Evolutionary conservation across 1,284 basidiomycete species (phyloP), one percentile per base, ranked within the genome.

Genomic region (Neolentinus lepideus): DNA sequence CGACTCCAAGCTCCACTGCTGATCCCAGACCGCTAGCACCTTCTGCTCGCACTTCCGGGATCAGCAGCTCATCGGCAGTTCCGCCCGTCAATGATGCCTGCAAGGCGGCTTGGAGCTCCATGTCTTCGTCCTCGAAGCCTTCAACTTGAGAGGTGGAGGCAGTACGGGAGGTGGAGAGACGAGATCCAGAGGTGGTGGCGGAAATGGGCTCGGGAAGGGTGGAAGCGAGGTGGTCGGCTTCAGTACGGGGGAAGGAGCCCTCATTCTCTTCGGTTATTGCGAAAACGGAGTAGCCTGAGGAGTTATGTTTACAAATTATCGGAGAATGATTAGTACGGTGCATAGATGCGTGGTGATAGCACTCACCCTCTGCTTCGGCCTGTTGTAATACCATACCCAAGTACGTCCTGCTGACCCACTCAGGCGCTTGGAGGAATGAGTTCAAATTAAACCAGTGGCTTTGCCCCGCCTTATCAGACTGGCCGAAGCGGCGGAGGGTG

Each of bases 401-500:
- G 69, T 93, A 94, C 1, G 84, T 82, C 59, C 83, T 86, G 24
- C 88, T 81, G 47, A 98, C 81, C 89, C 92, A 93, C 68, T 92
- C 83, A 3, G 94, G 92, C 11, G 71, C 64, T 22, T 75, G 60
- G 16, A 86, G 75, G 65, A 82, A 88, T 9, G 92, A 94, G 67
- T 97, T 92, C 24, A 98, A 77, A 69, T 96, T 94, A 74, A 92
- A 97, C 92, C 93, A 97, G 64, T 87, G 85, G 1, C 83, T 81
- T 36, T 76, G 69, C 14, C 75, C 85, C 48, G 69, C 72, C 2
- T 76, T 59, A 1, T 73, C 61, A 53, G 76, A 72, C 60, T 70
- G 66, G 48, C 89, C 92, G 65, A 95, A 96, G 22, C 90, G 83
- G 36, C 93, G 85, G 22, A 96, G 75, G 1, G 91, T 85, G 67